Conservation (phyloP, 2,329 filamentous ascomycete species). For the Phaeosphaeria sp. region DNA sequence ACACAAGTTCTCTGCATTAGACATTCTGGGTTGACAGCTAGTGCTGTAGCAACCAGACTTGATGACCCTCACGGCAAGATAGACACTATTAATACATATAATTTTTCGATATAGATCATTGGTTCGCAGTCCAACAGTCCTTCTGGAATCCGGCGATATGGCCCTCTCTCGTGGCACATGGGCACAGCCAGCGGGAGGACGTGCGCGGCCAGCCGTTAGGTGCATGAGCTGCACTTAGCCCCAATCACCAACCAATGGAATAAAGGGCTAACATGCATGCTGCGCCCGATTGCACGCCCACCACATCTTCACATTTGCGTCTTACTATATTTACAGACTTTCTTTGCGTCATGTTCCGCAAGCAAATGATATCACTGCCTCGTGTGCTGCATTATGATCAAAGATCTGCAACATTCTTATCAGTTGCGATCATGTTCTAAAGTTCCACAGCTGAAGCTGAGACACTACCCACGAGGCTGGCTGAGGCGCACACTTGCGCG, state of each 20-base stretch:
- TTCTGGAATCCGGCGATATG: not conserved
- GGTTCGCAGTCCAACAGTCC: not conserved
- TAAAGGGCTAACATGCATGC: not conserved
- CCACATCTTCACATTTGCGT: not conserved
- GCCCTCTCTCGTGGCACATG: not conserved
- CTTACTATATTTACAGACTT: conserved; percentile 4
- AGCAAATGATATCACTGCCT: not conserved
- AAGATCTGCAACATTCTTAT: not conserved
- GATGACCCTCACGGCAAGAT: conserved; percentile 7
- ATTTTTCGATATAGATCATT: not conserved
- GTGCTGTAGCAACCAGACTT: conserved; percentile 1
- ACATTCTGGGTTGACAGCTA: conserved; percentile 4
- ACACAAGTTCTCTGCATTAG: conserved; percentile 1
- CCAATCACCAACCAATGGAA: conserved; percentile 4
- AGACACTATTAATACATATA: conserved; percentile 9
- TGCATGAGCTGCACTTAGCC: conserved; percentile 2
- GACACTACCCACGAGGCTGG: conserved; percentile 4
- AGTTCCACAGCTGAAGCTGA: not conserved
- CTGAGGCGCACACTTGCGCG: conserved; percentile 8
- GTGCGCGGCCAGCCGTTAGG: conserved; percentile 1
- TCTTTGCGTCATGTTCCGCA: not conserved
- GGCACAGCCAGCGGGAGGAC: conserved; percentile 4
- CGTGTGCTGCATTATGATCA: not conserved
- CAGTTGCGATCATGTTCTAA: not conserved
- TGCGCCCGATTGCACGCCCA: not conserved